Evolutionary conservation across 495 filamentous ascomycete species (phyloP), one percentile per base, ranked within the genome.

Genomic region (Xylaria venustula): DNA sequence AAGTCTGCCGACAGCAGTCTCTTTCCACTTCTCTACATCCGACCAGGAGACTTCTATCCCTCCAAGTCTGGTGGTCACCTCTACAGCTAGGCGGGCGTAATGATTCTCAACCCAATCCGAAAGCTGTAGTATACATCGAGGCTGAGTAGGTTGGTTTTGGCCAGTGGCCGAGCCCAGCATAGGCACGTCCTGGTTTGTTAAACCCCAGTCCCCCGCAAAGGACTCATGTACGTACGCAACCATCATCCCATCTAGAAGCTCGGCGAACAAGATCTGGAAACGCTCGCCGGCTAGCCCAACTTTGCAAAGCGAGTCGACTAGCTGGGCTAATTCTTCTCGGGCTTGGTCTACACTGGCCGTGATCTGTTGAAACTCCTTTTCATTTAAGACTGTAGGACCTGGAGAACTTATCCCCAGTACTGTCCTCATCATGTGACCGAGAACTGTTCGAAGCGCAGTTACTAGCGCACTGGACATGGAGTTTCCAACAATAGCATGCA

Each of bases 11-110:
- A 93, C 76, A 14, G 86, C 90, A 63, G 93, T 90, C 30, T 90
- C 87, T 63, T 91, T 90, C 86, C 90, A 97, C 66, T 85, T 87
- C 72, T 87, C 83, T 64, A 92, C 79, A 67, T 93, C 83, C 8
- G 75, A 66, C 70, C 84, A 77, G 45, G 79, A 77, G 54, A 89
- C 79, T 20, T 71, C 54, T 14, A 71, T 25, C 19, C 61, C 66
- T n/a, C 68, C 67, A 37, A 80, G 64, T 7, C 76, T 73, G 17
- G 69, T 68, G 7, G 83, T 76, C 11, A 90, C 83, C 69, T 91
- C 84, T 23, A 87, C 83, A 19, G 80, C 84, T 45, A 92, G 78
- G 9, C 83, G 83, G 7, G 86, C 78, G 67, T 88, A 92, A 37
- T 84, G 77, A 62, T 90, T 85, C 63, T 90, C 88, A 34, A 91